Conservation (phyloP, 331 rosid genomes). For the Malus hybrid region DNA sequence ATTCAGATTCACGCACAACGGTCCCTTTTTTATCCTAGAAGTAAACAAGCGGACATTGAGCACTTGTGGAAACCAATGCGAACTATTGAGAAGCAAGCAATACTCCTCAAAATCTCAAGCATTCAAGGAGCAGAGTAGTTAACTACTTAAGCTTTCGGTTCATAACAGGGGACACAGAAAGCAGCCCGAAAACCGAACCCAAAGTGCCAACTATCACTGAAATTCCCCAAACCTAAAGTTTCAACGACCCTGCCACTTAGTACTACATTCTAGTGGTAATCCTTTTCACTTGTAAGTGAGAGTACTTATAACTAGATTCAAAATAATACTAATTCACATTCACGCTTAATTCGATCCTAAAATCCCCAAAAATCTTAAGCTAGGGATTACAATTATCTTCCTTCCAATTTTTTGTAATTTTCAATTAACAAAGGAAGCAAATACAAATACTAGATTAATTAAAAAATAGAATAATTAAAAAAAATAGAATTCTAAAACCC, state of each 20-base stretch:
- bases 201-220: not conserved
- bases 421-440: not conserved
- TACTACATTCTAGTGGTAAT: no score
- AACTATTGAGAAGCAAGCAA: not conserved
- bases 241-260: no score
- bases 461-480: not conserved
- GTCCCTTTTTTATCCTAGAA: not conserved
- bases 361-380: not conserved
- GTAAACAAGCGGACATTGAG: not conserved
- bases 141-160: not conserved
- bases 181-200: not conserved
- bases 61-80: not conserved
- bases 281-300: no score
- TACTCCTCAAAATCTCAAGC: not conserved
- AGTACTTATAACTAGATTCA: not conserved
- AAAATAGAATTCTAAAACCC: constrained; percentile 19
- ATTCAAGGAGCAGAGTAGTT: not conserved
- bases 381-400: not conserved
- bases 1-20: not conserved
- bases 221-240: not conserved
- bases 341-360: not conserved
- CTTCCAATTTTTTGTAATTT: not conserved
- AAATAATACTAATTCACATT: not conserved
- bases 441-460: not conserved
- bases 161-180: not conserved